phyloP scores from a whole-genome alignment of 306 rosid species.

The Prunus davidiana region DNA sequence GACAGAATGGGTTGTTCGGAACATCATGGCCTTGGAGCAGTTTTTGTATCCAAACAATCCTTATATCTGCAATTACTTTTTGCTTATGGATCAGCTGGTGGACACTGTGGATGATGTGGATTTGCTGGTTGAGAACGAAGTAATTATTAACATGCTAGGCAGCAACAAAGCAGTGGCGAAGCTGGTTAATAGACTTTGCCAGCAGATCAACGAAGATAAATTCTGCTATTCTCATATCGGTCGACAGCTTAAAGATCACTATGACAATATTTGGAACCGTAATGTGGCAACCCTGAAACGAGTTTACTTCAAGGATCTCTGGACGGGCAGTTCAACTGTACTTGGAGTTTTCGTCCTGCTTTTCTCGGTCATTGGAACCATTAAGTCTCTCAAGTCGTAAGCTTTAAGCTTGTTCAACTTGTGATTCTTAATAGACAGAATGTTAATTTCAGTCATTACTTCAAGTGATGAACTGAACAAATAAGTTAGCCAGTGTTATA shows the following conservation, averaged over 20 bases:
- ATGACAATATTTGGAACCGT: conserved; percentile 41
- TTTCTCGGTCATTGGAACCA: too few species aligned
- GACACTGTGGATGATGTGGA: conserved; percentile 48
- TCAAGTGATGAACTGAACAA: too few species aligned
- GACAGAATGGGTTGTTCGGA: conserved; percentile 25
- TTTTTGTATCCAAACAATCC: conserved; percentile 42
- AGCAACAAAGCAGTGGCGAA: conserved; percentile 42
- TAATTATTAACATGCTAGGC: conserved; percentile 42
- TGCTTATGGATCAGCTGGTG: conserved; percentile 40
- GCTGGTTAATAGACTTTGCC: conserved; percentile 37
- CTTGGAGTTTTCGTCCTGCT: too few species aligned
- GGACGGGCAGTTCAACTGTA: too few species aligned
- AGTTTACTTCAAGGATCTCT: too few species aligned
- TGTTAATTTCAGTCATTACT: too few species aligned
- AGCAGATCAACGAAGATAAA: conserved; percentile 25
- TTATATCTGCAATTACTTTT: conserved; percentile 43
- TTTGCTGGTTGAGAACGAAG: conserved; percentile 39
- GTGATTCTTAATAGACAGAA: too few species aligned
- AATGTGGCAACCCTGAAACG: too few species aligned
- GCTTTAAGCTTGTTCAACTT: too few species aligned
- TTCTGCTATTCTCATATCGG: conserved; percentile 25
- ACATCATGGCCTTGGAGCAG: conserved; percentile 57
- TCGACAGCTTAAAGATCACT: conserved; percentile 27
- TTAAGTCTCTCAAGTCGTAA: too few species aligned
- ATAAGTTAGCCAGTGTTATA: too few species aligned